A percentile compares a stretch with the other conserved stretches of the same genome.
Conservation (phyloP, 202 grass and related monocot species). For the Eragrostis tef region DNA sequence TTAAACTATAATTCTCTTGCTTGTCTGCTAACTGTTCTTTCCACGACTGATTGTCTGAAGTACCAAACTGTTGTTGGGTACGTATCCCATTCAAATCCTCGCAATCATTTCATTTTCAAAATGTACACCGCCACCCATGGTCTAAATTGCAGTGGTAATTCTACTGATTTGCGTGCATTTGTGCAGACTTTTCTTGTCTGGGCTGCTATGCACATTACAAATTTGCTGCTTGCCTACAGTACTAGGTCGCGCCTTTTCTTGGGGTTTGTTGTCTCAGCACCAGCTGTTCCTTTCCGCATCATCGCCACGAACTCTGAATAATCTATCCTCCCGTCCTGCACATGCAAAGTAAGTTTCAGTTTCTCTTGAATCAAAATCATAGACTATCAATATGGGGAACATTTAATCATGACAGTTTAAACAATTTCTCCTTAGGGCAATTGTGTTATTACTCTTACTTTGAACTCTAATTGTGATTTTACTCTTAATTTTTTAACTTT, state of each 20-base stretch:
- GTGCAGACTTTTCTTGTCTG: neutral
- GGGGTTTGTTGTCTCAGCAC: constrained; percentile 53
- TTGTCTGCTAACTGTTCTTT: neutral
- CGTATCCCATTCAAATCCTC: neutral
- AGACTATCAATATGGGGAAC: neutral
- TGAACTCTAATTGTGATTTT: no score
- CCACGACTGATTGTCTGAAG: neutral
- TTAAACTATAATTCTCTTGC: no score
- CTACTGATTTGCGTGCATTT: constrained; percentile 3
- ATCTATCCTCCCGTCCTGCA: constrained; percentile 85
- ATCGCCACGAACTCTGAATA: constrained; percentile 84
- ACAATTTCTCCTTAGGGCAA: neutral
- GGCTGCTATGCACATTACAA: constrained; percentile 6
- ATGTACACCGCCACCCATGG: constrained; percentile 4
- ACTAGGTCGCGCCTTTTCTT: constrained; percentile 79
- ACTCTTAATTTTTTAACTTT: no score
- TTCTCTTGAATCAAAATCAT: neutral
- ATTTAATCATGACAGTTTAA: neutral
- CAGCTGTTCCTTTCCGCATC: constrained; percentile 75
- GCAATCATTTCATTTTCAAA: neutral
- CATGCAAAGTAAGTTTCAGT: neutral
- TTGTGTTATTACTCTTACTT: no score
- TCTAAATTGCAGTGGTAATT: neutral
- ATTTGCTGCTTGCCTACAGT: constrained; percentile 42
- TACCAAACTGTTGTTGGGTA: neutral